Evolutionary conservation across 2,329 filamentous ascomycete species (phyloP).

Genomic region (Diaporthe batatas): DNA sequence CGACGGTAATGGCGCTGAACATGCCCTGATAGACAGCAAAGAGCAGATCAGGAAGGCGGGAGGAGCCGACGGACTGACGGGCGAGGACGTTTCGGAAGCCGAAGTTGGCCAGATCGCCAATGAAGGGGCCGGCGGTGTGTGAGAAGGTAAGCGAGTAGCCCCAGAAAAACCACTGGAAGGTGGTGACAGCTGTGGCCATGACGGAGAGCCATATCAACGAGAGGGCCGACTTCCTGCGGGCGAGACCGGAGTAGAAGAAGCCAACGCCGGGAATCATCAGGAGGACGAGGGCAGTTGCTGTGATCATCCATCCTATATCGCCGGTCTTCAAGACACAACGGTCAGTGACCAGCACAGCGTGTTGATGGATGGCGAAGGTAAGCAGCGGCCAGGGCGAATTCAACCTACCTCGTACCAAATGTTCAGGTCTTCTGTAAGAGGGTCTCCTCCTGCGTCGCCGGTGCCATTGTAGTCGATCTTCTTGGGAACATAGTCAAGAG

Average conservation of each 20-base stretch:
- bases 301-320: constrained; percentile 89
- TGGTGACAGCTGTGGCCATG: constrained; percentile 86
- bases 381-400: constrained; percentile 43
- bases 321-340: constrained; percentile 68
- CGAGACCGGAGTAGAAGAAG: constrained; percentile 94
- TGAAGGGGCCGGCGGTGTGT: constrained; percentile 79
- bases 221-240: constrained; percentile 88
- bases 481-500: constrained; percentile 57
- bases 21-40: constrained; percentile 91
- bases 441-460: constrained; percentile 74
- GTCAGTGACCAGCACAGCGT: constrained; percentile 46
- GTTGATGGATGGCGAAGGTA: neutral
- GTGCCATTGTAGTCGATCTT: constrained; percentile 75
- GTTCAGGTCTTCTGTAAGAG: constrained; percentile 77
- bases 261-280: constrained; percentile 94
- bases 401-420: constrained; percentile 78
- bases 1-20: constrained; percentile 89
- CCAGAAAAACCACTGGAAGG: constrained; percentile 97
- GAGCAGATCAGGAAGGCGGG: constrained; percentile 82
- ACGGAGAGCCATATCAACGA: constrained; percentile 92
- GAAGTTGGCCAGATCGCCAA: constrained; percentile 84
- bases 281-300: constrained; percentile 83
- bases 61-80: constrained; percentile 79
- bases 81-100: constrained; percentile 83
- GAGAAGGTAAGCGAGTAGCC: constrained; percentile 88